phyloP scores from a whole-genome alignment of 1,284 basidiomycete species.

The Papiliotrema laurentii region DNA sequence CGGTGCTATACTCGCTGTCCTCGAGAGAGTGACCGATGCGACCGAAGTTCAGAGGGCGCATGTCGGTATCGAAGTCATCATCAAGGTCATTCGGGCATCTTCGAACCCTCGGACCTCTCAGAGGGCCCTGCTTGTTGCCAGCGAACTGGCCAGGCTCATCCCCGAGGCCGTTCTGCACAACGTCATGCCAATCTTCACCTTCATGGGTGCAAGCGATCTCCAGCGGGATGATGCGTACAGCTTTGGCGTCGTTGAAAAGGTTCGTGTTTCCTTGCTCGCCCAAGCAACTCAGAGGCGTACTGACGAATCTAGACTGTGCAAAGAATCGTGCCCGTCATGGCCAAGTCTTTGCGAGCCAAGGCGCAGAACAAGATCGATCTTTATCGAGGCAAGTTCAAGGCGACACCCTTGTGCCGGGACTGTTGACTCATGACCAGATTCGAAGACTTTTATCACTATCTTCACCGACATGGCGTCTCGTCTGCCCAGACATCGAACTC shows the following conservation, averaged over 20 bases:
- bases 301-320: constrained; percentile 87
- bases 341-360: constrained; percentile 61
- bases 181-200: constrained; percentile 98
- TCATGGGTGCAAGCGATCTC: constrained; percentile 95
- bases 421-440: constrained; percentile 18
- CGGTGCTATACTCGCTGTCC: constrained; percentile 68
- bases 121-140: constrained; percentile 85
- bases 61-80: constrained; percentile 66
- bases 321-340: constrained; percentile 89
- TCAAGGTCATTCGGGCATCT: constrained; percentile 84
- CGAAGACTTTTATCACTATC: constrained; percentile 44
- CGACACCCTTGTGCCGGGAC: background rate
- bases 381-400: constrained; percentile 21
- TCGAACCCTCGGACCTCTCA: constrained; percentile 93
- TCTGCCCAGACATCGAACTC: constrained; percentile 47
- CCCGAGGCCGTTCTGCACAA: constrained; percentile 91
- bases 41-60: constrained; percentile 41
- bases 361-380: constrained; percentile 58
- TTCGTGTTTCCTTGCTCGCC: constrained; percentile 31
- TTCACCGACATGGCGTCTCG: constrained; percentile 50
- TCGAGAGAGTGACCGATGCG: constrained; percentile 56
- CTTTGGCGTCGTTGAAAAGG: constrained; percentile 91
- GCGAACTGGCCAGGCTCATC: constrained; percentile 73
- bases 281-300: background rate
- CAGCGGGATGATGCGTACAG: constrained; percentile 95